Evolutionary conservation across 2,329 filamentous ascomycete genomes (phyloP).

Genomic region (Diaporthe amygdali): DNA sequence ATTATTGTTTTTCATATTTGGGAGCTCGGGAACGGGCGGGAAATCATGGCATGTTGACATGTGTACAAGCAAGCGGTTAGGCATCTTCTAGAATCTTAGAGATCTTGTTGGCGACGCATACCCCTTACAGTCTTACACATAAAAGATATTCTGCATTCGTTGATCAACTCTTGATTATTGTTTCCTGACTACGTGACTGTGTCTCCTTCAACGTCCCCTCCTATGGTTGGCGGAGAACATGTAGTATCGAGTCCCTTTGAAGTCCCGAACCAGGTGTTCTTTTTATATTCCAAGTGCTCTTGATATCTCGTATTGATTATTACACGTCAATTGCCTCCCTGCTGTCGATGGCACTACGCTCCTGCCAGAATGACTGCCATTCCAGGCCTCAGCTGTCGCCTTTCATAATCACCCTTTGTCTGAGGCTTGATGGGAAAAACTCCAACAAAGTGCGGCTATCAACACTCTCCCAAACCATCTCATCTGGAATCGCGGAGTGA

Average conservation of each 20-base stretch:
- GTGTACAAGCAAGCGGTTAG: neutral
- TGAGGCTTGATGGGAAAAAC: neutral
- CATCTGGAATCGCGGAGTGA: neutral
- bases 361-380: neutral
- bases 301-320: neutral
- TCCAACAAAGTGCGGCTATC: neutral
- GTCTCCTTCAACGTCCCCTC: neutral
- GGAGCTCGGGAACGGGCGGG: neutral
- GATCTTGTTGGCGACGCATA: slow-evolving; percentile 4
- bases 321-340: neutral
- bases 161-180: neutral
- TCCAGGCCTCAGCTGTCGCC: neutral
- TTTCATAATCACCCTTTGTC: neutral
- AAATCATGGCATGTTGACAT: neutral
- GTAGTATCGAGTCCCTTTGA: slow-evolving; percentile 26
- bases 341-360: neutral
- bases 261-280: slow-evolving; percentile 25
- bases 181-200: neutral
- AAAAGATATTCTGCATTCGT: neutral
- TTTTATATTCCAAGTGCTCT: neutral
- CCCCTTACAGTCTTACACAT: neutral
- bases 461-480: neutral
- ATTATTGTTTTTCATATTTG: neutral
- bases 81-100: slow-evolving; percentile 6
- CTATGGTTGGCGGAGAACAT: slow-evolving; percentile 29